phyloP scores from a whole-genome alignment of 73 alveolate genomes.

The Stentor coeruleus region DNA sequence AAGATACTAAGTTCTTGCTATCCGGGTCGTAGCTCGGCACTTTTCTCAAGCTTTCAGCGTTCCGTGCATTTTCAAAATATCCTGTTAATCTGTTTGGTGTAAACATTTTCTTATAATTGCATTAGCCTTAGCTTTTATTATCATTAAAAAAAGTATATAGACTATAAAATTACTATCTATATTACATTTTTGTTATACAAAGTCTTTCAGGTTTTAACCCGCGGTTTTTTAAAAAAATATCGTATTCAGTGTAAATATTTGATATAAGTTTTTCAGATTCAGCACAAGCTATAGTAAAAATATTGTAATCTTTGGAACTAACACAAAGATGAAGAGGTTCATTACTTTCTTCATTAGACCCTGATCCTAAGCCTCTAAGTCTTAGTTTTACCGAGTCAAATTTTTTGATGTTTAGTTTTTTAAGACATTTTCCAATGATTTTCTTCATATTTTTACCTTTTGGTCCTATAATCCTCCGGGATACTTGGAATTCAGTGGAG shows the following conservation, averaged over 20 bases:
- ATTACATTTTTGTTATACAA: too few species aligned
- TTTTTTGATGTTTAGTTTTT: slow-evolving; percentile 47
- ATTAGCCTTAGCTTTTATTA: too few species aligned
- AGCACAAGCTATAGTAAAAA: slow-evolving; percentile 32
- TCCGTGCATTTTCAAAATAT: neutral
- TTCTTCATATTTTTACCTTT: slow-evolving; percentile 83
- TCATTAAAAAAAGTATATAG: too few species aligned
- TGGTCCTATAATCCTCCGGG: slow-evolving; percentile 91
- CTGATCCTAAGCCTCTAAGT: slow-evolving; percentile 97
- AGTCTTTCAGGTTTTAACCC: neutral
- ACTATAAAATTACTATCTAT: too few species aligned
- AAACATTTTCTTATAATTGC: too few species aligned
- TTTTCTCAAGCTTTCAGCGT: neutral
- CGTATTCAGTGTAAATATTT: neutral
- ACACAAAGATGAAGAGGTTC: slow-evolving; percentile 97
- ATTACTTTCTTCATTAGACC: slow-evolving; percentile 77
- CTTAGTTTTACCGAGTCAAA: slow-evolving; percentile 81
- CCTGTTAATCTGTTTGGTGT: neutral
- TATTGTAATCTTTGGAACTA: slow-evolving; percentile 75
- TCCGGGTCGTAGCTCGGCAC: neutral
- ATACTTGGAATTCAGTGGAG: slow-evolving; percentile 93
- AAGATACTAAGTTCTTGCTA: neutral
- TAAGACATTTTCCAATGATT: slow-evolving; percentile 74
- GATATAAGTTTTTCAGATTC: neutral
- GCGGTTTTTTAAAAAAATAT: neutral